phyloP scores from a whole-genome alignment of 371 early-diverging fungal genomes.

The Fennellomyces sp. region DNA sequence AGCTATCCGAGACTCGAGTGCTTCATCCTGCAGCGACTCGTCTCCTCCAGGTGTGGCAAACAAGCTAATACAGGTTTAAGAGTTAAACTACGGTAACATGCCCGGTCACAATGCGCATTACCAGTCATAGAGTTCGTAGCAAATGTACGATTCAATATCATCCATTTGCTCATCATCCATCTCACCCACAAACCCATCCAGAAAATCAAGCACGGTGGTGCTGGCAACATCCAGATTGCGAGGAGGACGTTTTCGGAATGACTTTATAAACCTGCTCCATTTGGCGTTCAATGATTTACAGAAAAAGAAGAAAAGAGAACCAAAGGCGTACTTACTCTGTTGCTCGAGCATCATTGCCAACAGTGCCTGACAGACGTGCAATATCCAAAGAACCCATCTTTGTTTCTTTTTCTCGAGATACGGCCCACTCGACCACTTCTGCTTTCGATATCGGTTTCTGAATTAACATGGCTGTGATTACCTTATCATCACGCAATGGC shows the following conservation, averaged over 20 bases:
- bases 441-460: conserved; percentile 47
- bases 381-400: not conserved
- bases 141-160: conserved; percentile 41
- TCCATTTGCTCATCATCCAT: conserved; percentile 34
- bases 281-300: conserved; percentile 4
- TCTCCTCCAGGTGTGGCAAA: conserved; percentile 29
- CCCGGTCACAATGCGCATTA: not conserved
- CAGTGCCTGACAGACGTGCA: not conserved
- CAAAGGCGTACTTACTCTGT: conserved; percentile 10
- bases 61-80: not conserved
- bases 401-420: conserved; percentile 8
- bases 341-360: not conserved
- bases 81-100: not conserved
- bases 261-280: conserved; percentile 31
- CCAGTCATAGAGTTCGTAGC: conserved; percentile 43
- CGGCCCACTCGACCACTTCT: conserved; percentile 39
- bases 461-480: conserved; percentile 40
- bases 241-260: conserved; percentile 31
- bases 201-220: conserved; percentile 21
- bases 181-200: conserved; percentile 24
- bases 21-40: conserved; percentile 66
- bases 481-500: conserved; percentile 24
- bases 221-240: conserved; percentile 30
- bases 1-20: conserved; percentile 68
- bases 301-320: too few species aligned